These are phyloP conservation scores for Sungouiozyma intestinalis DNA, from an alignment of 805 yeast species.

Conservation along the genomic window DNA sequence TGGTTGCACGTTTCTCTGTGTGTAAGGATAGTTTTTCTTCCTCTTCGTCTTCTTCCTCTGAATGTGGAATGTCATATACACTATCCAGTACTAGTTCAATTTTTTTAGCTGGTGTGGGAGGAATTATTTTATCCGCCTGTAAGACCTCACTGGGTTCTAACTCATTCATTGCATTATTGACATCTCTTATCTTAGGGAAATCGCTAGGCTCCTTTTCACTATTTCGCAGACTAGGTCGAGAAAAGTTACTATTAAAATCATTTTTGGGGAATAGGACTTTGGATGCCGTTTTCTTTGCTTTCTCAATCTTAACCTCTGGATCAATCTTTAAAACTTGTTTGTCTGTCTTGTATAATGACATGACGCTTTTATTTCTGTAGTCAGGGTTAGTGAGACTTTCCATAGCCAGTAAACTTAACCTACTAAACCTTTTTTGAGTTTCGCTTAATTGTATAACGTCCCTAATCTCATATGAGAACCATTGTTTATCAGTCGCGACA, in stretches of 20 bases:
- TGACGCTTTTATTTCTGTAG: constrained; percentile 23
- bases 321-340: constrained; percentile 5
- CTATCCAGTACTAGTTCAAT: constrained; percentile 36
- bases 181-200: not conserved
- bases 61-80: constrained; percentile 8
- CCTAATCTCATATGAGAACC: constrained; percentile 17
- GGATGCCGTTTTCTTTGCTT: constrained; percentile 15
- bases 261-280: constrained; percentile 25
- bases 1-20: not conserved
- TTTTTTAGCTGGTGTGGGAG: constrained; percentile 60
- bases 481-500: constrained; percentile 6
- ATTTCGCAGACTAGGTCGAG: not conserved
- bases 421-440: constrained; percentile 13
- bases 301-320: constrained; percentile 7
- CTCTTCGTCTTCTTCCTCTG: constrained; percentile 11
- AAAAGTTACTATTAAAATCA: constrained; percentile 10
- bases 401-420: constrained; percentile 23
- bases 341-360: constrained; percentile 21
- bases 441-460: constrained; percentile 15
- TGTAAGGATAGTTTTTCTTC: not conserved
- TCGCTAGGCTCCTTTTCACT: not conserved
- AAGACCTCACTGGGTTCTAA: constrained; percentile 38
- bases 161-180: constrained; percentile 14
- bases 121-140: constrained; percentile 37
- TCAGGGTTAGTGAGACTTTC: constrained; percentile 24